Base-by-base conservation (phyloP, 371 early-diverging fungal genomes). In the Circinella umbellata region DNA sequence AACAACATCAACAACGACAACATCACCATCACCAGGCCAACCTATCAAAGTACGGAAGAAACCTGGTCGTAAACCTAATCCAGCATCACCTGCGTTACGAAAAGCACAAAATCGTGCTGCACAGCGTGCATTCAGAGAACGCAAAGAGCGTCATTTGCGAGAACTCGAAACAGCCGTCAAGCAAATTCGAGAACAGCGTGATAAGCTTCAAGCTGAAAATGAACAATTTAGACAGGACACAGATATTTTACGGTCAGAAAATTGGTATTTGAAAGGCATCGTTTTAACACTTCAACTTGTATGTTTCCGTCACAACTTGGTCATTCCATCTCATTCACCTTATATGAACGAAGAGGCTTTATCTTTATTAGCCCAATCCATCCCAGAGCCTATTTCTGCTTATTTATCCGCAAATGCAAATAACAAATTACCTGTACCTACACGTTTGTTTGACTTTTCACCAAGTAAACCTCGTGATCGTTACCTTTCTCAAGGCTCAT, bases 21-120 rank as follows among this genome's bases (percentile, higher is more conserved):
- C 36, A 39, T 27, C 27, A 27, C 1, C 27, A 27, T 27, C 27
- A 37, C 59, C 60, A 18, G 66, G 68, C 8, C 75, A 71, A 61
- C 79, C 81, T 18, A 59, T 80, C n/a, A 85, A 82, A 68, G 71
- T 84, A 1, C 67, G 80, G 65, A 92, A 90, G 71, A 94, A 93
- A 78, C 93, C 96, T 4, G 96, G 96, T 3, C 81, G 96, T 34
- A 95, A 95, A 78, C 93, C 93, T 18, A 90, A 88, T 62, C 90
- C 89, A 34, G 88, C 89, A 17, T 88, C 89, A 3, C 90, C 88
- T 18, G 89, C 89, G 11, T 84, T 92, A 48, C 87, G 94, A 36
- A 93, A 92, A 57, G 93, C 91, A 34, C 94, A 94, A 73, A 94
- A 94, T 77, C 77, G 94, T 53, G 93, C 92, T 5, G 94, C 94